Evolutionary conservation across 139 green algal species (phyloP).

Genomic region (Zygnema cylindricum): DNA sequence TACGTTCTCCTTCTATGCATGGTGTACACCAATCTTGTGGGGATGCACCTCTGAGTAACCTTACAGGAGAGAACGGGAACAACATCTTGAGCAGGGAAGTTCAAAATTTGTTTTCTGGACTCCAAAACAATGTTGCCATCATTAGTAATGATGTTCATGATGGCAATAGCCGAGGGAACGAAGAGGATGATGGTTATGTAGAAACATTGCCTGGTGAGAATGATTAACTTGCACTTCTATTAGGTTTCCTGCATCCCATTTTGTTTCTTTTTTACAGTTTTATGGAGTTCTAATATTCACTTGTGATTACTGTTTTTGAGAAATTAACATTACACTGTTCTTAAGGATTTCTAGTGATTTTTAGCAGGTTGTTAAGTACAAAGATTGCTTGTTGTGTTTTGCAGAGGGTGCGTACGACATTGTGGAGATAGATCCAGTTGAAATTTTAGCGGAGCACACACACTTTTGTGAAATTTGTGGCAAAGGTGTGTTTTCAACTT

Average conservation of each 20-base stretch:
- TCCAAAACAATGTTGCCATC: neutral
- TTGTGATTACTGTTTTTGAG: neutral
- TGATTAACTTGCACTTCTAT: no score
- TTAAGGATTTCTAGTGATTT: neutral
- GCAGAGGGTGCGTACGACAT: constrained; percentile 52
- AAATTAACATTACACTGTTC: constrained; percentile 4
- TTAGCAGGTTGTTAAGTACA: constrained; percentile 1
- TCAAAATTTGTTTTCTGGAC: neutral
- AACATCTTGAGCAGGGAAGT: neutral
- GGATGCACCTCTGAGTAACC: neutral
- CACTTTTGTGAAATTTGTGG: constrained; percentile 58
- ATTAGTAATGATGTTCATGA: neutral
- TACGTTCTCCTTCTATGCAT: neutral
- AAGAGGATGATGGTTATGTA: constrained; percentile 27
- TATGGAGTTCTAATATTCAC: neutral
- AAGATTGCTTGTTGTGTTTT: no score
- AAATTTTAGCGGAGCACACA: constrained; percentile 56
- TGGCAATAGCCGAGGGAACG: neutral
- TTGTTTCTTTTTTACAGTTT: neutral
- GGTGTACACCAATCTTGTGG: neutral
- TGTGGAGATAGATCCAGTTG: constrained; percentile 51
- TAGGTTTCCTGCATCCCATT: no score
- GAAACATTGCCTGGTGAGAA: constrained; percentile 44
- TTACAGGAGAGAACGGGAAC: neutral
- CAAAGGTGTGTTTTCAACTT: constrained; percentile 53